phyloP scores from a whole-genome alignment of 2,329 filamentous ascomycete genomes.

The Cordyceps tenuipes region DNA sequence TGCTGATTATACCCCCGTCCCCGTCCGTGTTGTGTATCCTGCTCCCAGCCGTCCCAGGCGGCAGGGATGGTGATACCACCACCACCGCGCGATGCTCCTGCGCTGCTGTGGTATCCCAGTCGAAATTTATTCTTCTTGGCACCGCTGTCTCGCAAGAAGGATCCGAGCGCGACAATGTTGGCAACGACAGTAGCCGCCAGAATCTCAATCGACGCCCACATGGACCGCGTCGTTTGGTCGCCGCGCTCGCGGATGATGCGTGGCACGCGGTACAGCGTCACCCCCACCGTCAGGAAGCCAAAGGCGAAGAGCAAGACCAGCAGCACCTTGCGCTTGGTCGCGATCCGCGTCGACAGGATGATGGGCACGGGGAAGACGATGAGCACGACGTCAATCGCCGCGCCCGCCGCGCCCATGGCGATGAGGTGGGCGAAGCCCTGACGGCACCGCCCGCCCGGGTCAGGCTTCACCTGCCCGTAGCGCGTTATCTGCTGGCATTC shows the following conservation, averaged over 20 bases:
- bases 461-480: conserved; percentile 70
- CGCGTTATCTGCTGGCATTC: conserved; percentile 69
- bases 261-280: conserved; percentile 69
- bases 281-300: conserved; percentile 64
- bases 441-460: conserved; percentile 74
- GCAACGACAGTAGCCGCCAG: conserved; percentile 76
- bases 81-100: conserved; percentile 19
- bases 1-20: conserved; percentile 8
- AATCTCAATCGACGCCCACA: conserved; percentile 80
- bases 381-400: conserved; percentile 75
- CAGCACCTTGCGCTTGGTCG: conserved; percentile 64
- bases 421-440: conserved; percentile 77
- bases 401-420: conserved; percentile 74
- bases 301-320: conserved; percentile 72
- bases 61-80: conserved; percentile 14
- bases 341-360: conserved; percentile 70
- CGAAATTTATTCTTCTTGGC: conserved; percentile 79
- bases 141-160: conserved; percentile 79
- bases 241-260: conserved; percentile 61
- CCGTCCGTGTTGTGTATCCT: conserved; percentile 18
- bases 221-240: conserved; percentile 71
- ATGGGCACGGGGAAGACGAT: conserved; percentile 81
- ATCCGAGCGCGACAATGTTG: conserved; percentile 79
- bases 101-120: conserved; percentile 34
- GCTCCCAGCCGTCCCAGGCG: conserved; percentile 21